Evolutionary conservation across 108 stramenopile species (phyloP).

Genomic region (Stephanodiscus triporus): DNA sequence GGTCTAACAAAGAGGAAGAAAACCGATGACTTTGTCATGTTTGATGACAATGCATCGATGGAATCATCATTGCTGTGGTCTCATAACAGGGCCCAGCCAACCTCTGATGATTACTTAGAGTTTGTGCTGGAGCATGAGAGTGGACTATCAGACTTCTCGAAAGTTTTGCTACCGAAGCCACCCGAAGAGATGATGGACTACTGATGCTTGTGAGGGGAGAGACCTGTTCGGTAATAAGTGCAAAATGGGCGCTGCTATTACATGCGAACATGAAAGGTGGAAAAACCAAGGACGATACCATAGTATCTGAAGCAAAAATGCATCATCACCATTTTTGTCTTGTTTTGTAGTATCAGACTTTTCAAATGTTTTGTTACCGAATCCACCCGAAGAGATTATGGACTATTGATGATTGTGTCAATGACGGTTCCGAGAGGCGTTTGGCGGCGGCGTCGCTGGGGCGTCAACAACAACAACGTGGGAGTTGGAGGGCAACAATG

Average conservation of each 20-base stretch:
- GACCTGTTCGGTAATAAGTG: neutral
- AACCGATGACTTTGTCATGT: constrained; percentile 41
- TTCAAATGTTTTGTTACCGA: constrained; percentile 17
- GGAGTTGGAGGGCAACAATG: too few relatives aligned
- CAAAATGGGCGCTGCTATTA: neutral
- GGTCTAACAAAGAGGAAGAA: constrained; percentile 27
- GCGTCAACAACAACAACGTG: too few relatives aligned
- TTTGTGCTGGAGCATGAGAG: constrained; percentile 47
- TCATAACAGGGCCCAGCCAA: constrained; percentile 38
- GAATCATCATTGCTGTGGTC: constrained; percentile 48
- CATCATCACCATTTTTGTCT: too few relatives aligned
- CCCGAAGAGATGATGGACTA: constrained; percentile 38
- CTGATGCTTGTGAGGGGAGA: constrained; percentile 7
- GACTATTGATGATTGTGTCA: constrained; percentile 33
- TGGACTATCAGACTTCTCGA: constrained; percentile 22
- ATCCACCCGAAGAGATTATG: constrained; percentile 28
- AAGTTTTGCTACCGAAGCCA: constrained; percentile 21
- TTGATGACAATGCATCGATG: constrained; percentile 48
- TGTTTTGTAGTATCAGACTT: constrained; percentile 24
- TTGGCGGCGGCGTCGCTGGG: too few relatives aligned
- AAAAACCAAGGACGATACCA: too few relatives aligned
- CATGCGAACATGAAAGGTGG: neutral
- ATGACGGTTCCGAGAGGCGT: too few relatives aligned
- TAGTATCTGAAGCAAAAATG: too few relatives aligned
- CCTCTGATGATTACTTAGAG: constrained; percentile 42